Evolutionary conservation across 129 eudicot genomes (phyloP).

Genomic region (Logfia minima): DNA sequence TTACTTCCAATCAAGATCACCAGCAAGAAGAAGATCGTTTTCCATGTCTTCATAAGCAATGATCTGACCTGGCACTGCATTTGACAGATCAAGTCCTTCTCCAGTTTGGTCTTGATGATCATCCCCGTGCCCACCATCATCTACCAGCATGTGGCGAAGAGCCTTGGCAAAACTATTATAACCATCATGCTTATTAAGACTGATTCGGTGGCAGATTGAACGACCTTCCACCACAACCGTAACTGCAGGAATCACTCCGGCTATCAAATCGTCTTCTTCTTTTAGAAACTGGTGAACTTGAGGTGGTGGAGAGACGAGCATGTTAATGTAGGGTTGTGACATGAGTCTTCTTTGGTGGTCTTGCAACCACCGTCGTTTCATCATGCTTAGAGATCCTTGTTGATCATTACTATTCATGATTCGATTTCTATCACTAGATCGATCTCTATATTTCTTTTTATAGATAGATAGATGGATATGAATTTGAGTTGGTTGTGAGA

Average conservation of each 20-base stretch:
- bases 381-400: constrained; percentile 33
- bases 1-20: constrained; percentile 92
- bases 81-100: constrained; percentile 56
- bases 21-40: constrained; percentile 92
- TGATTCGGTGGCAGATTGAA: constrained; percentile 84
- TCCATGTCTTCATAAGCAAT: constrained; percentile 95
- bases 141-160: constrained; percentile 68
- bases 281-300: constrained; percentile 33
- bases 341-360: constrained; percentile 37
- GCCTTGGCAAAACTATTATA: constrained; percentile 77
- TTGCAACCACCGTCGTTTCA: constrained; percentile 42
- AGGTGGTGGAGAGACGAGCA: constrained; percentile 21
- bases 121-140: background rate
- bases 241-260: constrained; percentile 64
- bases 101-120: constrained; percentile 1
- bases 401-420: constrained; percentile 42
- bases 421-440: constrained; percentile 5
- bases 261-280: constrained; percentile 47
- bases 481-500: constrained; percentile 10
- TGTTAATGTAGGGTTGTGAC: constrained; percentile 34
- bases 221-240: constrained; percentile 95
- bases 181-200: constrained; percentile 66
- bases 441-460: constrained; percentile 9
- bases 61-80: constrained; percentile 83
- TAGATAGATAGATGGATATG: background rate